Base-by-base conservation (phyloP, 345 rosid species). In the Ailanthus altissimus region DNA sequence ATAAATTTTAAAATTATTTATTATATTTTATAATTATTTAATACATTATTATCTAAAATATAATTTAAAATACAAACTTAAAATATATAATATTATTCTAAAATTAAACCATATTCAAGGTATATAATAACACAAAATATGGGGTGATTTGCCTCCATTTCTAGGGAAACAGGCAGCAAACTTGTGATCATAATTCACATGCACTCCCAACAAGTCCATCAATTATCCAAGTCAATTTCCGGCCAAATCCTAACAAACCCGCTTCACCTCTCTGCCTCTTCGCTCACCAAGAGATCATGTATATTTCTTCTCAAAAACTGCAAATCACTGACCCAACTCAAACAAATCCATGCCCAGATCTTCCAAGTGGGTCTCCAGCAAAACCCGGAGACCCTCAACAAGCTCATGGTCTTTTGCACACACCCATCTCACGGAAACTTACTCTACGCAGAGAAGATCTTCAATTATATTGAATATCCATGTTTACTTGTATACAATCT, bases 301-400 rank as follows among this genome's bases (percentile, higher is more conserved):
- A 59, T 73, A 23, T 73, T 14, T 73, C 67, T 59, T 23, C 76
- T 59, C 56, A 73, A 59, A 73, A 59, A 26, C 45, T 58, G 66
- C 54, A 45, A 73, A 59, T 73, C 76, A 2, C 59, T 73, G 45
- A 3, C 67, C 40, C 75, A 73, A 23, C 67, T 73, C 45, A 45
- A 73, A 46, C 67, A 73, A 73, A 26, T 59, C 18, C 76, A 18
- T 1, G 76, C 76, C 25, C 76, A 45, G 25, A 73, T 73, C 10
- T 73, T 59, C 56, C 76, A 59, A 20, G 25, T 59, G 23, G 75
- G 76, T 5, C 67, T 73, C 43, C 76, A 59, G 23, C 76, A 73
- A 26, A 62, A 45, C 67, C 28, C 57, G 16, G 42, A 72, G 15
- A 26, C 67, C 8, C 67, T 59, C 42, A 59, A 45, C 57, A 73